These are phyloP conservation scores for Taphrina confusa DNA, from an alignment of 1,139 yeast species.

Conservation along the genomic window DNA sequence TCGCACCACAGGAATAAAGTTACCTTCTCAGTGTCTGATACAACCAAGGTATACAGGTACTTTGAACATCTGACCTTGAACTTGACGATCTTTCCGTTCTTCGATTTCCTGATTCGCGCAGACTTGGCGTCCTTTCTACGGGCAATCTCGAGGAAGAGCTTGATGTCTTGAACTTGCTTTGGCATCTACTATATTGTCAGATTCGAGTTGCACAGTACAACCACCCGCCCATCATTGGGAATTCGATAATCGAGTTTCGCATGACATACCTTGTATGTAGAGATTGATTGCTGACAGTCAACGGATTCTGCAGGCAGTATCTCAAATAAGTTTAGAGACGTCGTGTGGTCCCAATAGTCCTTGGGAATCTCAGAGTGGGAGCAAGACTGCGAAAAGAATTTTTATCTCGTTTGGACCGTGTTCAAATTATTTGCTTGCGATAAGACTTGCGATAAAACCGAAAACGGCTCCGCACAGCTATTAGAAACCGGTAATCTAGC, in stretches of 20 bases:
- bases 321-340: no score
- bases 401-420: constrained; percentile 4
- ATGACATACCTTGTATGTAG: constrained; percentile 6
- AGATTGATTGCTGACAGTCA: neutral
- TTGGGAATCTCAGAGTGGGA: neutral
- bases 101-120: constrained; percentile 78
- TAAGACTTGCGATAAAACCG: no score
- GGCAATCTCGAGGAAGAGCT: constrained; percentile 96
- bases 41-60: constrained; percentile 92
- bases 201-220: constrained; percentile 33
- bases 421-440: no score
- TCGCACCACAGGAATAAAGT: neutral
- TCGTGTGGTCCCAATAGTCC: no score
- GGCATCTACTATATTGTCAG: constrained; percentile 33
- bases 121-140: constrained; percentile 94
- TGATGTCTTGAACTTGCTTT: constrained; percentile 66
- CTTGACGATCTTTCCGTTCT: constrained; percentile 90
- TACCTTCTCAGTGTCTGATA: constrained; percentile 86
- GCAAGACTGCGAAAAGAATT: constrained; percentile 11
- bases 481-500: no score
- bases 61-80: constrained; percentile 98
- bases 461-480: no score
- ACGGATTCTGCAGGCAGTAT: neutral
- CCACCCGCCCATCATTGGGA: constrained; percentile 27
- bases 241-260: neutral